phyloP scores from a whole-genome alignment of 1,284 basidiomycete genomes.

The Cryptococcus sp. region DNA sequence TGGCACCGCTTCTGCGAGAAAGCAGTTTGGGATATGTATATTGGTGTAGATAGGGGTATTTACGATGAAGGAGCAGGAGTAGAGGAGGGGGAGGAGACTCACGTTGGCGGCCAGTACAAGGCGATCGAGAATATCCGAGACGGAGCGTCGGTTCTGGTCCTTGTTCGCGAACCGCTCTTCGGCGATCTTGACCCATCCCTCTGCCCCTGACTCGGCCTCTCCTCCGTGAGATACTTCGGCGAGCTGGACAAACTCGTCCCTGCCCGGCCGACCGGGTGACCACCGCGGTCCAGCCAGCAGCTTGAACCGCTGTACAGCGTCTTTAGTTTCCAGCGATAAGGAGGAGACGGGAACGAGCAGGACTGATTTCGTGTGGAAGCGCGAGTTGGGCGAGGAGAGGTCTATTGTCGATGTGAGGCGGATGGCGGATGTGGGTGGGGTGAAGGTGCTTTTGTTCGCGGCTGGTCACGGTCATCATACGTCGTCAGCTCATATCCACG shows the following conservation, averaged over 20 bases:
- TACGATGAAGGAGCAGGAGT: no score
- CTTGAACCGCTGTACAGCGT: conserved; percentile 74
- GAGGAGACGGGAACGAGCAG: conserved; percentile 71
- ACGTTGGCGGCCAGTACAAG: conserved; percentile 77
- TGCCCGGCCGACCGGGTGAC: conserved; percentile 66
- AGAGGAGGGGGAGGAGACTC: conserved; percentile 15
- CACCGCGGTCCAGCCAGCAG: conserved; percentile 79
- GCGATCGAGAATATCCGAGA: conserved; percentile 72
- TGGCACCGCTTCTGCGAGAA: neutral
- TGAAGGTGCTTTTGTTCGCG: conserved; percentile 63
- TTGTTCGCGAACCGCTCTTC: conserved; percentile 77
- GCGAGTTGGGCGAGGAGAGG: conserved; percentile 67
- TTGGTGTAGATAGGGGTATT: no score
- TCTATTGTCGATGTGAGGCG: conserved; percentile 75
- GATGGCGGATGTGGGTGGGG: conserved; percentile 62
- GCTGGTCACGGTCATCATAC: conserved; percentile 1
- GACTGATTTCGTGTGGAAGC: conserved; percentile 65
- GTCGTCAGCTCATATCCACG: conserved; percentile 8
- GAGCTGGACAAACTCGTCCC: conserved; percentile 31
- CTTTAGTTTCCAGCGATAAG: conserved; percentile 64
- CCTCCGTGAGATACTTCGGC: neutral
- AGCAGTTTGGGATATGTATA: conserved; percentile 1
- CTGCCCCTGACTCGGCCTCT: conserved; percentile 36
- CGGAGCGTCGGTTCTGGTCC: conserved; percentile 83
- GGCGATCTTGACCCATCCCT: conserved; percentile 72